Conservation (phyloP, 2,329 filamentous ascomycete species). For the Trichophyton verrucosum region DNA sequence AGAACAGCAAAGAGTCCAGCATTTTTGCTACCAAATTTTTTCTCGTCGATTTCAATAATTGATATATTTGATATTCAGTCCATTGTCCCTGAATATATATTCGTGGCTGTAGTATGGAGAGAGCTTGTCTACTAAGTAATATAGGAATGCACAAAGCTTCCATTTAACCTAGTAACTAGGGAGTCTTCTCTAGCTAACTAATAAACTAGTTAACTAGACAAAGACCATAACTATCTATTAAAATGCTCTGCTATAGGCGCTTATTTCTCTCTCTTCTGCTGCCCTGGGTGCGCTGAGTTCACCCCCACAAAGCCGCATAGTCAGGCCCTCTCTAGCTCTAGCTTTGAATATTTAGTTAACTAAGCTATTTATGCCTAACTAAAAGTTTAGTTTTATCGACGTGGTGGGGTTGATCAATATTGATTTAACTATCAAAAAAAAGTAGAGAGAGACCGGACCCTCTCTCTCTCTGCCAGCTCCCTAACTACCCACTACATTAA, state of each 20-base stretch:
- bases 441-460: no score
- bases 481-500: background rate
- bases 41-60: background rate
- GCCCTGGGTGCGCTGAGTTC: background rate
- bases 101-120: background rate
- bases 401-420: background rate
- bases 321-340: background rate
- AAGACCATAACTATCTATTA: background rate
- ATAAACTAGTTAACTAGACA: background rate
- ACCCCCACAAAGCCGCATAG: background rate
- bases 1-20: no score
- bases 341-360: background rate
- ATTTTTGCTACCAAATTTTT: no score
- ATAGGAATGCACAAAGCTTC: background rate
- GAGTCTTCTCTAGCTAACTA: no score
- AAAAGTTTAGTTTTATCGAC: slow-evolving; percentile 1
- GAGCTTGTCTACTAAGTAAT: background rate
- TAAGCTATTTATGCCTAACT: background rate
- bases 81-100: background rate
- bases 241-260: background rate
- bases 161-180: background rate
- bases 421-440: background rate
- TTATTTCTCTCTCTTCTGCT: background rate
- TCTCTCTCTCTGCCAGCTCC: no score
- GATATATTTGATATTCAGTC: no score